Conservation (phyloP, 2,329 filamentous ascomycete genomes). For the Thelonectria rubi region DNA sequence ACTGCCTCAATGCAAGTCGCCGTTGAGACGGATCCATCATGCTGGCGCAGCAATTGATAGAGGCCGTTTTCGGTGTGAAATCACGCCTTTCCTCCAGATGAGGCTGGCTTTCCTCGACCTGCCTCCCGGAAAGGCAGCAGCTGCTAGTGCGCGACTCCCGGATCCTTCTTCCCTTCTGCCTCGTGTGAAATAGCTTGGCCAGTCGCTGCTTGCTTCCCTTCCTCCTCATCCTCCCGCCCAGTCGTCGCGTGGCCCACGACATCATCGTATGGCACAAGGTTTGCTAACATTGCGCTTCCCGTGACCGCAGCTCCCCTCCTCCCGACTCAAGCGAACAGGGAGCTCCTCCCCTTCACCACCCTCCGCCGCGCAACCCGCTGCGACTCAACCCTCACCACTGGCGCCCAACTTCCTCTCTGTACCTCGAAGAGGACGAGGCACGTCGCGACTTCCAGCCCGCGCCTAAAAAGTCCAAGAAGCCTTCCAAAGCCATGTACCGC, state of each 20-base stretch:
- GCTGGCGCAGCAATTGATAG: conserved; percentile 15
- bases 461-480: conserved; percentile 51
- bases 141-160: conserved; percentile 15
- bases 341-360: conserved; percentile 44
- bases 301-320: conserved; percentile 37
- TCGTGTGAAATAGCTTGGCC: conserved; percentile 10
- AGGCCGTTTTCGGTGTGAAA: conserved; percentile 8
- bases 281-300: conserved; percentile 32
- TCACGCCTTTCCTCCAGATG: conserved; percentile 3
- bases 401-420: conserved; percentile 68
- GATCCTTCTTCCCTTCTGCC: conserved; percentile 9
- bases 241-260: not conserved
- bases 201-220: not conserved
- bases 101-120: not conserved
- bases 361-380: conserved; percentile 49
- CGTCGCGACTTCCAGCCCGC: conserved; percentile 18
- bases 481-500: conserved; percentile 41
- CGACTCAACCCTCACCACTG: conserved; percentile 45
- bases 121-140: conserved; percentile 11
- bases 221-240: not conserved
- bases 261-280: conserved; percentile 10
- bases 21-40: conserved; percentile 2
- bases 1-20: conserved; percentile 2
- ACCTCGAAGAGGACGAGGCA: conserved; percentile 34
- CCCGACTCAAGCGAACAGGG: conserved; percentile 34